These are phyloP conservation scores for Fusarium sp. DNA, from an alignment of 2,329 filamentous ascomycete species.

Conservation along the genomic window DNA sequence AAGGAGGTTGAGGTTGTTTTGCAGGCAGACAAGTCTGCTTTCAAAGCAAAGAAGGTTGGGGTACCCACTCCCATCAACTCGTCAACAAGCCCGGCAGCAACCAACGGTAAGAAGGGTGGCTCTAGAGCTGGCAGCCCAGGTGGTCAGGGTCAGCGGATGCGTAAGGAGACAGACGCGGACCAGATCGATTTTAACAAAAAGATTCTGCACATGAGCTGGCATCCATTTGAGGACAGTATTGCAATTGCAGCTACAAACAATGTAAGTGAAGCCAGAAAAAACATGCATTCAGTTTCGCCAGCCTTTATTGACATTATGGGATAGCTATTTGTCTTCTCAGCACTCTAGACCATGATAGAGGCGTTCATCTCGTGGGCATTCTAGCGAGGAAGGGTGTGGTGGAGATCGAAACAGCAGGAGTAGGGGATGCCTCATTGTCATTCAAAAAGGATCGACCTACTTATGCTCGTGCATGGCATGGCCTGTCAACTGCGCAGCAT, in stretches of 20 bases:
- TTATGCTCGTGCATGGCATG: slow-evolving; percentile 38
- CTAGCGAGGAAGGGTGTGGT: slow-evolving; percentile 33
- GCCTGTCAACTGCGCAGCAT: slow-evolving; percentile 38
- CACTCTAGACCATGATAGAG: slow-evolving; percentile 65
- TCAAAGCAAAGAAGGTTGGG: slow-evolving; percentile 99
- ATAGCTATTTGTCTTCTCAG: slow-evolving; percentile 83
- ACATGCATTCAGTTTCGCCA: background rate
- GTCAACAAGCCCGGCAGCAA: slow-evolving; percentile 76
- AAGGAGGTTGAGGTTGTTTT: slow-evolving; percentile 98
- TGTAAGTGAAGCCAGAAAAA: slow-evolving; percentile 70
- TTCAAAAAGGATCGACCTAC: slow-evolving; percentile 29
- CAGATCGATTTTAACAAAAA: slow-evolving; percentile 99
- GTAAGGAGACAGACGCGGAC: slow-evolving; percentile 98
- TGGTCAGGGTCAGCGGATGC: slow-evolving; percentile 89
- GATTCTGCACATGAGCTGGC: slow-evolving; percentile 99
- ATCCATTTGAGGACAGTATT: slow-evolving; percentile 99
- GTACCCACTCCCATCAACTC: slow-evolving; percentile 96
- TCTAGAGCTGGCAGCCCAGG: slow-evolving; percentile 90
- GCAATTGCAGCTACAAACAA: slow-evolving; percentile 99
- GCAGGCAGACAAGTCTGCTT: slow-evolving; percentile 97
- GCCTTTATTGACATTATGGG: slow-evolving; percentile 42
- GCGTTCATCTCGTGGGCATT: slow-evolving; percentile 46
- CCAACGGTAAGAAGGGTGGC: slow-evolving; percentile 85
- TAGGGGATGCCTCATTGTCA: slow-evolving; percentile 29
- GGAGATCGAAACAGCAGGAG: slow-evolving; percentile 32